Evolutionary conservation across 495 filamentous ascomycete species (phyloP).

Genomic region (Cenococcum geophilum): DNA sequence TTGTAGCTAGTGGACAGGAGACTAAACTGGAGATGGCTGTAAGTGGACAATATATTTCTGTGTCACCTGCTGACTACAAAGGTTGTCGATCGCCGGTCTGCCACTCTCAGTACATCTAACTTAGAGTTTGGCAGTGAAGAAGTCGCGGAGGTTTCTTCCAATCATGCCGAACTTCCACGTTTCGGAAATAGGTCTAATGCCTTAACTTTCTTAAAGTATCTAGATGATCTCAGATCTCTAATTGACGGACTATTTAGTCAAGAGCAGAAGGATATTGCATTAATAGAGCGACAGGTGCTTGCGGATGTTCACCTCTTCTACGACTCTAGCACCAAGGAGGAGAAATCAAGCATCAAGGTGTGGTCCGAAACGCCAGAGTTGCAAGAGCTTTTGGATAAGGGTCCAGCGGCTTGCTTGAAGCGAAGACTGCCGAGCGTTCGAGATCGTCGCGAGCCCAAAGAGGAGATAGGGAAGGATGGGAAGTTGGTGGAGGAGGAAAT

Average conservation of each 20-base stretch:
- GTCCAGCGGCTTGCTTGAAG: constrained; percentile 7
- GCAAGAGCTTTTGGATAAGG: background rate
- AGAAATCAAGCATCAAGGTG: constrained; percentile 11
- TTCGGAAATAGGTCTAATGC: constrained; percentile 8
- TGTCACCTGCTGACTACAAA: background rate
- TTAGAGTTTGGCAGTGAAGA: constrained; percentile 6
- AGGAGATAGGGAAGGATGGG: too few relatives aligned
- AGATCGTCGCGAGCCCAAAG: background rate
- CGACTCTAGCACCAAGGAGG: background rate
- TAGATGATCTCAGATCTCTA: background rate
- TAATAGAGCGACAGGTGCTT: constrained; percentile 1
- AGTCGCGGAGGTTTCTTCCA: background rate
- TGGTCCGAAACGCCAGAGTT: constrained; percentile 4
- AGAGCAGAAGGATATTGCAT: constrained; percentile 3
- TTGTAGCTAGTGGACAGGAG: background rate
- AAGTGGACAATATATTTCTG: background rate
- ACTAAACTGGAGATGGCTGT: background rate
- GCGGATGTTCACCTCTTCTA: constrained; percentile 9
- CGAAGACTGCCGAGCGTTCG: background rate
- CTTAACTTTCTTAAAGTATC: constrained; percentile 1
- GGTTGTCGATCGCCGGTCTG: constrained; percentile 8
- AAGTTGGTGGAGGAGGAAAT: too few relatives aligned
- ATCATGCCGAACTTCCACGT: constrained; percentile 5
- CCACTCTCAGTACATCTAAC: background rate
- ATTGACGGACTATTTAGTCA: background rate